A percentile compares a stretch with the other conserved stretches of the same genome.
Evolutionary conservation across 2,329 filamentous ascomycete species (phyloP).

Genomic region (Cordyceps javanica): DNA sequence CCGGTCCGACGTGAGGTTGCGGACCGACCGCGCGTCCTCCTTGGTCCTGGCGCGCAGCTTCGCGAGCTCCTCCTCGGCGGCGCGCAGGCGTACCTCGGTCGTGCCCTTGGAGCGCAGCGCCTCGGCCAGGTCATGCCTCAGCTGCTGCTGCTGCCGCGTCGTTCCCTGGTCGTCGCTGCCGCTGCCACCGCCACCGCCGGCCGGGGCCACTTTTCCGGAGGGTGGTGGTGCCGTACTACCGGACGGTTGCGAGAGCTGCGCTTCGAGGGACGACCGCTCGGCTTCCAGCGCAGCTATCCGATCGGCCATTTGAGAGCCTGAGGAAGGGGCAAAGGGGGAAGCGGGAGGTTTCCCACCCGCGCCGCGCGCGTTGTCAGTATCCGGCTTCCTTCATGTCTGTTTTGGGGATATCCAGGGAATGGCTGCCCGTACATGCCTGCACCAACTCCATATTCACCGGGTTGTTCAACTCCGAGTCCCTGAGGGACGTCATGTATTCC

Average conservation of each 20-base stretch:
- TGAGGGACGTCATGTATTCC: conserved; percentile 71
- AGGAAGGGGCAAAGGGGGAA: too few relatives aligned
- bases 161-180: conserved; percentile 26
- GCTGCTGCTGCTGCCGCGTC: conserved; percentile 52
- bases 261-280: conserved; percentile 41
- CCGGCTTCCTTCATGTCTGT: too few relatives aligned
- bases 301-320: conserved; percentile 62
- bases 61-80: conserved; percentile 57
- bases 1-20: conserved; percentile 56
- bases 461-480: conserved; percentile 63
- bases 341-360: too few relatives aligned
- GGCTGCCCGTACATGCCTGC: conserved; percentile 61
- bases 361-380: too few relatives aligned
- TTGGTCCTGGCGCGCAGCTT: conserved; percentile 54
- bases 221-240: background rate
- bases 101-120: conserved; percentile 69
- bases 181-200: conserved; percentile 15
- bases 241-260: conserved; percentile 19
- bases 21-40: conserved; percentile 56
- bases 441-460: conserved; percentile 61
- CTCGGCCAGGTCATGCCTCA: conserved; percentile 66
- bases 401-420: background rate
- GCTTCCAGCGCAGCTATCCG: conserved; percentile 59
- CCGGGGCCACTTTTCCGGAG: conserved; percentile 11
- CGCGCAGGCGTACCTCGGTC: conserved; percentile 57